Base-by-base conservation (phyloP, 257 asterid genomes). In the Ballota nigra region DNA sequence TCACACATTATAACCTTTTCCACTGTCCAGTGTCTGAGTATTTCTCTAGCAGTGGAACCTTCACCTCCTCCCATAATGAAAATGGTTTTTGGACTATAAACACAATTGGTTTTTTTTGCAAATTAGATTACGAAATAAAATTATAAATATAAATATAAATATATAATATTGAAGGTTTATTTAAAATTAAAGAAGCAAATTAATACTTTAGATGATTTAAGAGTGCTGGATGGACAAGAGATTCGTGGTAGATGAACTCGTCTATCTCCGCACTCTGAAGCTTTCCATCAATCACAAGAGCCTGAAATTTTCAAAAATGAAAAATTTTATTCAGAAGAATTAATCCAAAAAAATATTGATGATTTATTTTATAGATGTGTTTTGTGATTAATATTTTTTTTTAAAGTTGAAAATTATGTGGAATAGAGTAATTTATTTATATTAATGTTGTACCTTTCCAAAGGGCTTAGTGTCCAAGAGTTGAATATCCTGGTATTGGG, bases 21-120 rank as follows among this genome's bases (percentile, higher is more conserved):
- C 52, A 90, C 88, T 0, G 92, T 67, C 57, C 72, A 83, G 86
- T 92, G 97, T 69, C 98, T 86, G 29, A 92, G 86, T 68, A 89
- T 76, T 78, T 92, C 97, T 81, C 97, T 88, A 40, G 98, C 96
- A 63, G 98, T 89, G 19, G 98, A 92, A 10, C 98, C 97, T 81
- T 92, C 98, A 80, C 98, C 98, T 69, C 98, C 98, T 20, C 98
- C 98, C 97, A 92, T 92, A 1, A 92, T 92, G 82, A 92, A 92
- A 8, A 90, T 77, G n/a, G 81, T 84, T 81, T 80, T 92, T 58
- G 98, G 96, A 72, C 98, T 92, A 84, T 2, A 61, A 60, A 71
- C 0, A 64, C 59, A 52, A 57, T 0, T 45, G 11, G 29, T 23
- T n/a, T 38, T 41, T 4, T n/a, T n/a, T n/a, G n/a, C n/a, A 12